These are phyloP conservation scores for Aphanomyces cochlioides DNA, from an alignment of 352 stramenopile genomes.

Conservation along the genomic window DNA sequence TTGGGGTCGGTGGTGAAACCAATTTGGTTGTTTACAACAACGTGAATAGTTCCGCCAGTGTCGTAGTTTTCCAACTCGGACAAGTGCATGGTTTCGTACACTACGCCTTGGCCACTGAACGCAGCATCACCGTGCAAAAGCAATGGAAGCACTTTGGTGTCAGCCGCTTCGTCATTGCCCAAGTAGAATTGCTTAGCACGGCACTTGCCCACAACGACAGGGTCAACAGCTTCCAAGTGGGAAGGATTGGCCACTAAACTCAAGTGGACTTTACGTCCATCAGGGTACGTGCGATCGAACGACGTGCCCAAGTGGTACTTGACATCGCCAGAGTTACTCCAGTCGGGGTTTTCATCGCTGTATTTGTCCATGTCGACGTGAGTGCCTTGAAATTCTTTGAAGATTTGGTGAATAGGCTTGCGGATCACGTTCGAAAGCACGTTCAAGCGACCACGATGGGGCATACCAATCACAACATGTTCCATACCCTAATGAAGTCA, in stretches of 20 bases:
- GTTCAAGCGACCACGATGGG: constrained; percentile 96
- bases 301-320: constrained; percentile 99
- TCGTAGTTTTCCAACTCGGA: constrained; percentile 90
- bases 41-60: constrained; percentile 95
- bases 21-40: constrained; percentile 98
- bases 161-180: constrained; percentile 83
- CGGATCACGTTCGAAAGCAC: constrained; percentile 97
- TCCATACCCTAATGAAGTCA: constrained; percentile 72
- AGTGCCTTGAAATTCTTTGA: constrained; percentile 95
- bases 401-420: constrained; percentile 97
- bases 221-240: constrained; percentile 96
- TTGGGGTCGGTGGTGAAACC: constrained; percentile 97
- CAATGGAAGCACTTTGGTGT: constrained; percentile 90
- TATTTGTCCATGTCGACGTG: constrained; percentile 93
- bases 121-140: constrained; percentile 96
- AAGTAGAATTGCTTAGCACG: constrained; percentile 97
- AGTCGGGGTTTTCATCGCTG: constrained; percentile 75
- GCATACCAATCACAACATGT: constrained; percentile 98
- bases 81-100: constrained; percentile 98
- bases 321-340: constrained; percentile 93
- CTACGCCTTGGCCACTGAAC: constrained; percentile 94
- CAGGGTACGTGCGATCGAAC: constrained; percentile 94
- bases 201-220: constrained; percentile 93
- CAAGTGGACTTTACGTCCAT: constrained; percentile 92
- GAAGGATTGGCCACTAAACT: constrained; percentile 96